phyloP scores from a whole-genome alignment of 371 early-diverging fungal genomes.

The Rhizopus microsporus region DNA sequence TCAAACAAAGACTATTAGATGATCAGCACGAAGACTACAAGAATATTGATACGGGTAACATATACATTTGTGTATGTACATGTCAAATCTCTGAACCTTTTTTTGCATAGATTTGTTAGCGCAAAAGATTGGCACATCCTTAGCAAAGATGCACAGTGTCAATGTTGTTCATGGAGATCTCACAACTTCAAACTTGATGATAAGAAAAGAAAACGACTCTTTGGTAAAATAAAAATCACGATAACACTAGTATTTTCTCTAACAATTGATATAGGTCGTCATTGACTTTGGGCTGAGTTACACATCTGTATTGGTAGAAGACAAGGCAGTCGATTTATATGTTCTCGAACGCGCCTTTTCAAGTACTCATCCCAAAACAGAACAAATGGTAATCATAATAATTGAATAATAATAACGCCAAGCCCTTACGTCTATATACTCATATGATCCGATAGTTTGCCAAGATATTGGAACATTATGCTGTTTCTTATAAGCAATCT shows the following conservation, averaged over 20 bases:
- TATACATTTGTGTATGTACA: too few species aligned
- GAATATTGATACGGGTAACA: conserved; percentile 38
- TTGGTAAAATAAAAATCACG: conserved; percentile 43
- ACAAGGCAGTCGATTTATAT: conserved; percentile 99
- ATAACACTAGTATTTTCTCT: neutral
- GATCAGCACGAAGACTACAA: conserved; percentile 34
- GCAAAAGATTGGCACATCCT: conserved; percentile 62
- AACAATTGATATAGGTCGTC: conserved; percentile 45
- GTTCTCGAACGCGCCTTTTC: conserved; percentile 95
- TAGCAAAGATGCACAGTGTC: conserved; percentile 84
- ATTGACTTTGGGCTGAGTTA: conserved; percentile 99
- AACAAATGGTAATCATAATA: conserved; percentile 75
- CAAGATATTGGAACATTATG: conserved; percentile 70
- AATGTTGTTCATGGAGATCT: conserved; percentile 98
- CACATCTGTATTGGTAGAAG: conserved; percentile 86
- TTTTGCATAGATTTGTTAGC: conserved; percentile 40
- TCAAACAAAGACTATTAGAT: conserved; percentile 68
- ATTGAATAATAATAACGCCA: too few species aligned
- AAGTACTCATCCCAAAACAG: conserved; percentile 88
- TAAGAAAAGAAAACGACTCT: conserved; percentile 56
- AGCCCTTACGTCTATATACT: neutral
- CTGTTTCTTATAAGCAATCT: conserved; percentile 47
- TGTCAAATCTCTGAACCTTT: neutral
- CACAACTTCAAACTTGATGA: conserved; percentile 96
- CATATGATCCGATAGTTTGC: conserved; percentile 62